phyloP scores from a whole-genome alignment of 1,284 basidiomycete genomes.

The Malassezia sp. region DNA sequence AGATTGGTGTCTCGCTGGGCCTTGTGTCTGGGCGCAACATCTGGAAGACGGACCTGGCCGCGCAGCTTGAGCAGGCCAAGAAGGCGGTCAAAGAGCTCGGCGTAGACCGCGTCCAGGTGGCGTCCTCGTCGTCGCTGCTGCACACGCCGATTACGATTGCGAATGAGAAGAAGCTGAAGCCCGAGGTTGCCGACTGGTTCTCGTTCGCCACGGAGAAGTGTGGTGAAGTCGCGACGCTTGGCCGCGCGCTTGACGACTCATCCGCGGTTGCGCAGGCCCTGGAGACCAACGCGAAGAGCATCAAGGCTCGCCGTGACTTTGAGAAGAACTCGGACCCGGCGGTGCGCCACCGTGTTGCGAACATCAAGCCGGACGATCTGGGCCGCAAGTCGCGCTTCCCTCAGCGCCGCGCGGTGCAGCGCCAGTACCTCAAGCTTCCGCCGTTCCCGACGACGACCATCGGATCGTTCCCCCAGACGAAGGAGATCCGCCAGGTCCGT shows the following conservation, averaged over 20 bases:
- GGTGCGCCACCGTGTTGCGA: constrained; percentile 87
- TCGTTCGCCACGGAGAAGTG: constrained; percentile 97
- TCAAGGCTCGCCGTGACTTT: constrained; percentile 88
- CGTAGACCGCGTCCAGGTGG: constrained; percentile 66
- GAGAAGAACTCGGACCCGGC: constrained; percentile 88
- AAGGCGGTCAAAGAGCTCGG: constrained; percentile 54
- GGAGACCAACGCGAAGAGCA: constrained; percentile 66
- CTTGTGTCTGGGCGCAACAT: constrained; percentile 97
- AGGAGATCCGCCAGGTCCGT: constrained; percentile 62
- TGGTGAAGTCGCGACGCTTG: constrained; percentile 76
- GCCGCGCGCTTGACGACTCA: constrained; percentile 48
- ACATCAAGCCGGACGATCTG: constrained; percentile 77
- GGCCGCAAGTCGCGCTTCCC: constrained; percentile 84
- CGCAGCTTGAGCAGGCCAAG: constrained; percentile 70
- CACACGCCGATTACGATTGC: constrained; percentile 94
- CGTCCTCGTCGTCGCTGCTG: constrained; percentile 92
- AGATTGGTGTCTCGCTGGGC: constrained; percentile 79
- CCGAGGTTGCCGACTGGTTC: constrained; percentile 94
- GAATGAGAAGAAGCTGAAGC: constrained; percentile 80
- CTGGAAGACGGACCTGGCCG: constrained; percentile 94
- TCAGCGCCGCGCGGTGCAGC: constrained; percentile 75
- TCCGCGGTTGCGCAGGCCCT: constrained; percentile 29
- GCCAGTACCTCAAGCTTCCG: constrained; percentile 77
- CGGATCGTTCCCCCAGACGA: constrained; percentile 91
- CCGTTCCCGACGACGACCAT: constrained; percentile 98